Evolutionary conservation across 345 rosid genomes (phyloP).

Genomic region (Melaleuca alternifolia): DNA sequence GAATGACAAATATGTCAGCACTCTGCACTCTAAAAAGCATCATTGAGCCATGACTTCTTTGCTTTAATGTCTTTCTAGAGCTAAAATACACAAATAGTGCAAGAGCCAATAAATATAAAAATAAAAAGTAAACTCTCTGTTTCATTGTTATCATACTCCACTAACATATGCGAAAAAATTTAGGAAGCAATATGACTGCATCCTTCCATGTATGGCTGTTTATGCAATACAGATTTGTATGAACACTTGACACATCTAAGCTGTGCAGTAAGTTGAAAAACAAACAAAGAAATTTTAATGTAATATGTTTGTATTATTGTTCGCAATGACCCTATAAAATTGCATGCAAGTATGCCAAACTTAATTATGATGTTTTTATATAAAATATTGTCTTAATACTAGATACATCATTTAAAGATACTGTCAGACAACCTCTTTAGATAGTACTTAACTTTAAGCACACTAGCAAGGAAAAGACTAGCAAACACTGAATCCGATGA

Average conservation of each 20-base stretch:
- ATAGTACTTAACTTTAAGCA: background rate
- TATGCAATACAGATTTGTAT: background rate
- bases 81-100: background rate
- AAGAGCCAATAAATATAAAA: background rate
- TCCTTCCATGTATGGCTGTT: background rate
- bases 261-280: background rate
- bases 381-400: background rate
- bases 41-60: background rate
- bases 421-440: background rate
- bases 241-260: background rate
- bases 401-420: background rate
- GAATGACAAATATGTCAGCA: background rate
- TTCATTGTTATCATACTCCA: background rate
- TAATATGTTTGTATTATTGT: background rate
- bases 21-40: background rate
- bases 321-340: background rate
- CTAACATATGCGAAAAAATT: background rate
- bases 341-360: background rate
- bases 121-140: background rate
- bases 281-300: background rate
- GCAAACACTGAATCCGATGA: background rate
- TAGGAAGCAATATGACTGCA: background rate
- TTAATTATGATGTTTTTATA: background rate
- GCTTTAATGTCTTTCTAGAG: background rate
- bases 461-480: background rate